These are phyloP conservation scores for Neobulgaria alba DNA, from an alignment of 2,329 filamentous ascomycete species.

Conservation along the genomic window DNA sequence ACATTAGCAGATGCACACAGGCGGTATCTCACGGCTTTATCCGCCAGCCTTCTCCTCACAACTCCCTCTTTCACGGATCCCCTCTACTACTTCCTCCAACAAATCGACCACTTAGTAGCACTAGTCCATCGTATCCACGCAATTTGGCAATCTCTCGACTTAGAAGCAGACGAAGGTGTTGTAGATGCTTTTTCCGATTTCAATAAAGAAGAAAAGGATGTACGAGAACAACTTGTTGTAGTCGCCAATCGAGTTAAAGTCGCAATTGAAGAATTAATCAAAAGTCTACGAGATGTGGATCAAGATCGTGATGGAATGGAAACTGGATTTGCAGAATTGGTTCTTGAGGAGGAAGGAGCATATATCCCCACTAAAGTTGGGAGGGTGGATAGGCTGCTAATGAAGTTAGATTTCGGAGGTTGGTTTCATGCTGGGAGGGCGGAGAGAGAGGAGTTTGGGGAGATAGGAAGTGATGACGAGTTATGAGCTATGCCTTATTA, in stretches of 20 bases:
- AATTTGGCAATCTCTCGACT: constrained; percentile 69
- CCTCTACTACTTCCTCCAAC: constrained; percentile 58
- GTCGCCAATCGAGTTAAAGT: constrained; percentile 57
- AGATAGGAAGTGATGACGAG: constrained; percentile 17
- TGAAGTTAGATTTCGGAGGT: constrained; percentile 66
- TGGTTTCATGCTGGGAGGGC: constrained; percentile 26
- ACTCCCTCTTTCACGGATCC: constrained; percentile 53
- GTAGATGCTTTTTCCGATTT: constrained; percentile 67
- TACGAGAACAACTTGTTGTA: constrained; percentile 54
- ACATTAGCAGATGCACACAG: constrained; percentile 73
- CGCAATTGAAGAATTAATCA: constrained; percentile 54
- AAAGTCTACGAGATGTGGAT: constrained; percentile 49
- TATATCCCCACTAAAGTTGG: constrained; percentile 68
- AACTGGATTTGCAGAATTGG: constrained; percentile 29
- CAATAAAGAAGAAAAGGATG: constrained; percentile 60
- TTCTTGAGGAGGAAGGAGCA: constrained; percentile 35
- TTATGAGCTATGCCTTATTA: no score
- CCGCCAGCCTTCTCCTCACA: constrained; percentile 57
- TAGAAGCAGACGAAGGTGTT: constrained; percentile 75
- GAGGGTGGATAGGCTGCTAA: constrained; percentile 74
- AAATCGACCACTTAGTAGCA: constrained; percentile 75
- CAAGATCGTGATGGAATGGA: constrained; percentile 26
- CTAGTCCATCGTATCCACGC: constrained; percentile 66
- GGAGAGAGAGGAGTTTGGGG: constrained; percentile 10
- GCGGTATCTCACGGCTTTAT: constrained; percentile 62